Percentiles rank a stretch among this genome's conserved stretches.
Evolutionary conservation across 495 filamentous ascomycete species (phyloP).

Genomic region (Penicillium cataractarum): DNA sequence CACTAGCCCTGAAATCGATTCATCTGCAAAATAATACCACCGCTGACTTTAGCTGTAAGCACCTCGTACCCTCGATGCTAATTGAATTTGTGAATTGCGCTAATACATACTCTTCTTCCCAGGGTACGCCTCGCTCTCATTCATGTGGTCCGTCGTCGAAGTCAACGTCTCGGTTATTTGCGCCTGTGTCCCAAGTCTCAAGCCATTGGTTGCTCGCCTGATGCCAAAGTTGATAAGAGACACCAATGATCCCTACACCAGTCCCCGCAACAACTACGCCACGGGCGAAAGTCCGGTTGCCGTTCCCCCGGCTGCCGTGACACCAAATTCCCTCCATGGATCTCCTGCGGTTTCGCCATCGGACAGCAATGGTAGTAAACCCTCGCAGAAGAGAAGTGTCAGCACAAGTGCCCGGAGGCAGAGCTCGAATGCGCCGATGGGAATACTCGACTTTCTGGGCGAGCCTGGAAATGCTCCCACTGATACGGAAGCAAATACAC

Average conservation of each 20-base stretch:
- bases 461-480: slow-evolving; percentile 25
- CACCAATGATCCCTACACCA: slow-evolving; percentile 38
- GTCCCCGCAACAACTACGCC: slow-evolving; percentile 18
- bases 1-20: slow-evolving; percentile 34
- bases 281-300: slow-evolving; percentile 21
- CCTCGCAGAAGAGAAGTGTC: slow-evolving; percentile 16
- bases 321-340: slow-evolving; percentile 5
- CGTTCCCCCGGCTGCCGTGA: slow-evolving; percentile 17
- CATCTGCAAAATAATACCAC: slow-evolving; percentile 36
- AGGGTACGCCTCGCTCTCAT: slow-evolving; percentile 79
- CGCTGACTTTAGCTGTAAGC: slow-evolving; percentile 60
- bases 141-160: slow-evolving; percentile 93
- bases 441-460: slow-evolving; percentile 42
- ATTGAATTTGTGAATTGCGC: background rate
- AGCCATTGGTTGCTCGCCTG: slow-evolving; percentile 77
- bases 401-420: slow-evolving; percentile 15
- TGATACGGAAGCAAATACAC: slow-evolving; percentile 39
- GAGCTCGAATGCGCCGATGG: slow-evolving; percentile 25
- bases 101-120: background rate
- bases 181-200: slow-evolving; percentile 85
- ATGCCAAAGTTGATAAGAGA: slow-evolving; percentile 71
- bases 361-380: slow-evolving; percentile 22
- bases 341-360: slow-evolving; percentile 12
- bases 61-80: background rate
- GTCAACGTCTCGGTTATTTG: slow-evolving; percentile 89